phyloP scores from a whole-genome alignment of 805 yeast genomes.

The Teunomyces lycoperdinae region DNA sequence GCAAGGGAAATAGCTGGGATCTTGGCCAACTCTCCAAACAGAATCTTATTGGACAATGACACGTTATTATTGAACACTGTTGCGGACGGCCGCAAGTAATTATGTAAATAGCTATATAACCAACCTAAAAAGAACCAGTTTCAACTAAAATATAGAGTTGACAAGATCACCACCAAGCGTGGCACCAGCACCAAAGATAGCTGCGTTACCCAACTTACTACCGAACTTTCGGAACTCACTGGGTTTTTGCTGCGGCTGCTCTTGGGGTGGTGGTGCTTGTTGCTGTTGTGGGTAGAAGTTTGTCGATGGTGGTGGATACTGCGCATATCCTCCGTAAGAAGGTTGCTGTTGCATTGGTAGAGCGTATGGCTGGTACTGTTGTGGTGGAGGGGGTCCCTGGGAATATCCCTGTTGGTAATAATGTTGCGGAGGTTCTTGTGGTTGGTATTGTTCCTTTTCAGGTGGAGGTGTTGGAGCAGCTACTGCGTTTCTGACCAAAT shows the following conservation, averaged over 20 bases:
- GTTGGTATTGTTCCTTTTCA: constrained; percentile 15
- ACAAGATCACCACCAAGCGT: constrained; percentile 83
- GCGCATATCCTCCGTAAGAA: constrained; percentile 37
- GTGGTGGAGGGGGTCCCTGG: constrained; percentile 5
- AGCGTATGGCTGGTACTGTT: constrained; percentile 2
- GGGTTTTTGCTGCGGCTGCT: constrained; percentile 17
- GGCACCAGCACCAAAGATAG: constrained; percentile 95
- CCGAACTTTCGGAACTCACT: constrained; percentile 61
- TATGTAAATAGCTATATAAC: constrained; percentile 7
- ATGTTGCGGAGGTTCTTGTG: constrained; percentile 15
- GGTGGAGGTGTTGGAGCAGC: constrained; percentile 14
- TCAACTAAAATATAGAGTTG: constrained; percentile 58
- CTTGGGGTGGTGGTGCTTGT: constrained; percentile 18
- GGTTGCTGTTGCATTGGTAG: constrained; percentile 25
- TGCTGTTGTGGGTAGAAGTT: constrained; percentile 40
- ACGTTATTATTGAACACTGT: constrained; percentile 87
- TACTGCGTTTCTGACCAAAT: not conserved
- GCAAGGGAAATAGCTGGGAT: constrained; percentile 93
- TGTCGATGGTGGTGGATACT: constrained; percentile 52
- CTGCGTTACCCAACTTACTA: constrained; percentile 84
- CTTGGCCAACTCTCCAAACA: constrained; percentile 84
- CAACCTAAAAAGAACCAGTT: not conserved
- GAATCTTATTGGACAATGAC: constrained; percentile 86
- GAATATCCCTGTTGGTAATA: constrained; percentile 7
- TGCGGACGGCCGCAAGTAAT: constrained; percentile 63